Percentiles rank a stretch among this genome's conserved stretches.
Evolutionary conservation across 805 yeast genomes (phyloP).

Genomic region (Debaryomyces castellii): DNA sequence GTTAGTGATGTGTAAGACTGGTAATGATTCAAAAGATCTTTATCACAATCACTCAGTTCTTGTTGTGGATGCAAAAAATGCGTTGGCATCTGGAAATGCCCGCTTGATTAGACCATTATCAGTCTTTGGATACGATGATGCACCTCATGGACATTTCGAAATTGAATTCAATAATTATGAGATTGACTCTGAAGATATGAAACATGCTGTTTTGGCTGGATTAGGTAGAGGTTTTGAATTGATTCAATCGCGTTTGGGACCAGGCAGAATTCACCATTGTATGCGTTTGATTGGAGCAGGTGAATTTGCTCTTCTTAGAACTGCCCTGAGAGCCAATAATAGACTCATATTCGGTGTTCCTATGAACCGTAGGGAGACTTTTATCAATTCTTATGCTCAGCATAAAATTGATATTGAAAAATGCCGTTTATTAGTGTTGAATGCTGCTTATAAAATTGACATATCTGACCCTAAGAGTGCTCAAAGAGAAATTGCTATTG

Average conservation of each 20-base stretch:
- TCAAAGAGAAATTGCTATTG: slow-evolving; percentile 56
- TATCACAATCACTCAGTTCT: slow-evolving; percentile 58
- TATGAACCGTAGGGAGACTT: slow-evolving; percentile 50
- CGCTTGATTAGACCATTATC: slow-evolving; percentile 48
- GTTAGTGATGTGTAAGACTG: slow-evolving; percentile 54
- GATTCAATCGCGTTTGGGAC: slow-evolving; percentile 64
- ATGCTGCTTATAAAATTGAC: slow-evolving; percentile 63
- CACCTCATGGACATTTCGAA: slow-evolving; percentile 73
- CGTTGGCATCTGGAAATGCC: slow-evolving; percentile 50
- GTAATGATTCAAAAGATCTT: slow-evolving; percentile 22
- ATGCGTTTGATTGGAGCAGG: slow-evolving; percentile 65
- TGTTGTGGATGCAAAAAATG: slow-evolving; percentile 51
- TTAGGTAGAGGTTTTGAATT: slow-evolving; percentile 60
- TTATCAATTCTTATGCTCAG: slow-evolving; percentile 49
- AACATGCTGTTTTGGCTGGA: slow-evolving; percentile 40
- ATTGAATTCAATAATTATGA: slow-evolving; percentile 50
- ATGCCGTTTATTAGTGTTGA: slow-evolving; percentile 53
- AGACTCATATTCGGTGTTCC: slow-evolving; percentile 53
- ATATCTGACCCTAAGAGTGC: slow-evolving; percentile 54
- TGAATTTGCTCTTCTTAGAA: slow-evolving; percentile 50
- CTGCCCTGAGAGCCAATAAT: slow-evolving; percentile 50
- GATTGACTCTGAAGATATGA: slow-evolving; percentile 44
- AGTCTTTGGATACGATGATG: slow-evolving; percentile 64
- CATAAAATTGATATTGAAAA: slow-evolving; percentile 53
- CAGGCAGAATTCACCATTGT: slow-evolving; percentile 72